Conservation (phyloP, 495 filamentous ascomycete species). For the Viridothelium virens region DNA sequence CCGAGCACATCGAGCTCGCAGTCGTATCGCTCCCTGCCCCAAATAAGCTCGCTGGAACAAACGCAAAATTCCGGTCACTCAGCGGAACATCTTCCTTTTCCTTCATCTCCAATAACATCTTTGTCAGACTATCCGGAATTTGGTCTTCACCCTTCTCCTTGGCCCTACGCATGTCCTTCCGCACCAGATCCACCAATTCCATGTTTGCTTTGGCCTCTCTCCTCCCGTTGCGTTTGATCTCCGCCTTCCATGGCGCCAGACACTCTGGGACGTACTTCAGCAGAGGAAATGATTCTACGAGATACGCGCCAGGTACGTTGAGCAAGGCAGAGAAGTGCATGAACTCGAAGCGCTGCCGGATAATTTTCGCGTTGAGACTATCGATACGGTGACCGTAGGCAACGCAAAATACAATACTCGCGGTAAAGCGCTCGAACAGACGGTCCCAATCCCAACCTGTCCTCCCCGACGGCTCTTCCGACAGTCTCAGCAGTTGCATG, state of each 20-base stretch:
- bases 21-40: constrained; percentile 61
- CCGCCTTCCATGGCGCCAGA: constrained; percentile 53
- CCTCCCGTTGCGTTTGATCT: constrained; percentile 45
- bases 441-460: constrained; percentile 47
- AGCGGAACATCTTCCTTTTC: constrained; percentile 42
- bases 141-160: constrained; percentile 32
- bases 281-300: constrained; percentile 48
- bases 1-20: constrained; percentile 51
- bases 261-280: constrained; percentile 48
- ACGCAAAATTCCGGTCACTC: constrained; percentile 48
- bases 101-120: constrained; percentile 43
- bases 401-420: constrained; percentile 56
- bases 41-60: constrained; percentile 53
- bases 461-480: background rate
- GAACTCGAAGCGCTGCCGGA: constrained; percentile 47
- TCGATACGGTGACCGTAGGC: constrained; percentile 56
- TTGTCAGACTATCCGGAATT: constrained; percentile 44
- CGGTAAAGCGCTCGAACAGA: constrained; percentile 57
- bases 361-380: constrained; percentile 44
- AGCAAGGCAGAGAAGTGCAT: constrained; percentile 53
- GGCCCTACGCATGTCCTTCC: constrained; percentile 39
- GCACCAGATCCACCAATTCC: constrained; percentile 47
- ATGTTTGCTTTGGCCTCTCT: constrained; percentile 47
- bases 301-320: constrained; percentile 53
- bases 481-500: constrained; percentile 24